Evolutionary conservation across 2,329 filamentous ascomycete species (phyloP), one percentile per base, ranked within the genome.

Genomic region (Nigrospora sphaerica): DNA sequence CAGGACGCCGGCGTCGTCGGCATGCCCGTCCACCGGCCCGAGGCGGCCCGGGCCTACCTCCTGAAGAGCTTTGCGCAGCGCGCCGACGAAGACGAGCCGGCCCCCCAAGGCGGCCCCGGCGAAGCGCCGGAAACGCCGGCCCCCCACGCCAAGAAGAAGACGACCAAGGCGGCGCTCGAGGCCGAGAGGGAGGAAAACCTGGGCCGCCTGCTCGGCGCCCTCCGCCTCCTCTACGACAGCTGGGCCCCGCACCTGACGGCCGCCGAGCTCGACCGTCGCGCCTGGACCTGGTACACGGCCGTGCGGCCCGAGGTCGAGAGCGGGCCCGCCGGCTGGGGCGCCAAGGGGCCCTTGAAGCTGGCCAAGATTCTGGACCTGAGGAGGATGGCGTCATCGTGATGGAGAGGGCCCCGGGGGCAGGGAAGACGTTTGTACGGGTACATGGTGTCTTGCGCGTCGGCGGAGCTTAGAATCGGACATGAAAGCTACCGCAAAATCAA

Each of bases 261-360:
- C 4, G 71, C 77, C 14, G 87, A 95, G 56, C 69, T 95, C 44
- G 87, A 95, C 60, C 74, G 75, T 50, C 77, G 82, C 49, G 86
- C 88, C 16, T 95, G 88, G 87, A 70, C 70, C 12, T 95, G 89
- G 89, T 95, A 95, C 64, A 72, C 85, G 2, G 75, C 78, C 18
- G 80, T 91, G 17, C 73, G 90, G 51, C 89, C 89, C 1, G 83
- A 88, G 17, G 85, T 95, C 3, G 81, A 86, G 48, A 67, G 74
- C 47, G 90, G 89, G 0, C 78, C 80, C 41, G 78, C 81, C 17
- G 89, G 90, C 2, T 95, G 89, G 89, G 89, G 89, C 28, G 86
- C 85, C 12, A 93, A 92, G 63, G 88, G 86, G 2, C 68, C 72
- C 45, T 70, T 95, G 28, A 81, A 73, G 54, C 62, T 95, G 33